Evolutionary conservation across 257 asterid genomes (phyloP).

Genomic region (Pogostemon cablin): DNA sequence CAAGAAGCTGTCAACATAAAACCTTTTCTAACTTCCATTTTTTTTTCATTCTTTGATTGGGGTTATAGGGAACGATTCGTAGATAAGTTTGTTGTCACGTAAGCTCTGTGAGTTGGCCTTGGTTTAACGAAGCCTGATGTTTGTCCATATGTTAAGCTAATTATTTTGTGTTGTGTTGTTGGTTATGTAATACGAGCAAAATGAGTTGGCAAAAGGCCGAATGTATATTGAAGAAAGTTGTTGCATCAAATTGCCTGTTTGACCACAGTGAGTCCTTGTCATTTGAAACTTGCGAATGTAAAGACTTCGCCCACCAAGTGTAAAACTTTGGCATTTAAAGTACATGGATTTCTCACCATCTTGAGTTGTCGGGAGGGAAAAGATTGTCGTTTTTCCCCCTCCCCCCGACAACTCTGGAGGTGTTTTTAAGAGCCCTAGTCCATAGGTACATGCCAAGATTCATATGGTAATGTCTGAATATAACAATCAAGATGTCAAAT

Average conservation of each 20-base stretch:
- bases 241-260: not conserved
- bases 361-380: not conserved
- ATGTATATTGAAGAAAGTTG: slow-evolving; percentile 16
- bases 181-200: slow-evolving; percentile 22
- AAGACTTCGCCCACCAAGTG: not conserved
- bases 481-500: not conserved
- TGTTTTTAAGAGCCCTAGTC: too few relatives aligned
- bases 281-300: not conserved
- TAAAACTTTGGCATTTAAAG: not conserved
- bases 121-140: not conserved
- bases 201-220: slow-evolving; percentile 1
- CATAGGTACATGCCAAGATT: too few relatives aligned
- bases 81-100: slow-evolving; percentile 36
- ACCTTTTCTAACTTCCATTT: slow-evolving; percentile 5
- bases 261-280: not conserved
- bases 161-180: not conserved
- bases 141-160: slow-evolving; percentile 12
- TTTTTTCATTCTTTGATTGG: slow-evolving; percentile 18
- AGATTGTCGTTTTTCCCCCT: not conserved
- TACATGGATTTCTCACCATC: not conserved
- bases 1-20: slow-evolving; percentile 21
- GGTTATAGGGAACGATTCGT: slow-evolving; percentile 27
- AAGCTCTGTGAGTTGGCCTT: slow-evolving; percentile 31
- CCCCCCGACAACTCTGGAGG: too few relatives aligned
- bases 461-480: not conserved